phyloP scores from a whole-genome alignment of 2,329 filamentous ascomycete species.

The Colletotrichum aenigma region DNA sequence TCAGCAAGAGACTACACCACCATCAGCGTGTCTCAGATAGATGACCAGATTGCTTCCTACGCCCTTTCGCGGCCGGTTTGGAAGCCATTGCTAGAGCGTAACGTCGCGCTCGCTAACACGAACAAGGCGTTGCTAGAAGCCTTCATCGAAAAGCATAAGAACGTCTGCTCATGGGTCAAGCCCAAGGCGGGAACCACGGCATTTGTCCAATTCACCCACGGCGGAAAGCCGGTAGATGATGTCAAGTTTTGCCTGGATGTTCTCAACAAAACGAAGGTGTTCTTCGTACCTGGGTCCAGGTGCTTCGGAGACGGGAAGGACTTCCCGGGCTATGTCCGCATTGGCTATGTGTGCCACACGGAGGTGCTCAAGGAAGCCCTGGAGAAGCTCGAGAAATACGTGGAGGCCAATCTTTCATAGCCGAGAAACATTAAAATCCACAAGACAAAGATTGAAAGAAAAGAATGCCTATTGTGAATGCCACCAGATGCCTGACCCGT shows the following conservation, averaged over 20 bases:
- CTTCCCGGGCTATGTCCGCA: slow-evolving; percentile 76
- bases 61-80: slow-evolving; percentile 63
- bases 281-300: slow-evolving; percentile 74
- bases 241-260: slow-evolving; percentile 73
- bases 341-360: slow-evolving; percentile 78
- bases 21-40: slow-evolving; percentile 83
- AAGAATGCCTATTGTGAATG: neutral
- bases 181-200: slow-evolving; percentile 82
- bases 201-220: slow-evolving; percentile 71
- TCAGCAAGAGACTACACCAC: slow-evolving; percentile 80
- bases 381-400: slow-evolving; percentile 48
- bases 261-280: slow-evolving; percentile 70
- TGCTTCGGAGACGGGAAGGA: slow-evolving; percentile 73
- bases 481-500: neutral
- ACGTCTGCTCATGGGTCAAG: slow-evolving; percentile 71
- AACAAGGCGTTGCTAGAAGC: slow-evolving; percentile 71
- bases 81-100: slow-evolving; percentile 52
- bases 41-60: slow-evolving; percentile 78
- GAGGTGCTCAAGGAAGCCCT: slow-evolving; percentile 71
- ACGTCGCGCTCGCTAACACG: slow-evolving; percentile 68
- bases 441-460: neutral
- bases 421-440: neutral
- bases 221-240: slow-evolving; percentile 70
- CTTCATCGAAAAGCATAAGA: slow-evolving; percentile 69
- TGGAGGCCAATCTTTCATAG: slow-evolving; percentile 24